Evolutionary conservation across 2,329 filamentous ascomycete species (phyloP).

Genomic region (Ophiosphaerella herpotricha): DNA sequence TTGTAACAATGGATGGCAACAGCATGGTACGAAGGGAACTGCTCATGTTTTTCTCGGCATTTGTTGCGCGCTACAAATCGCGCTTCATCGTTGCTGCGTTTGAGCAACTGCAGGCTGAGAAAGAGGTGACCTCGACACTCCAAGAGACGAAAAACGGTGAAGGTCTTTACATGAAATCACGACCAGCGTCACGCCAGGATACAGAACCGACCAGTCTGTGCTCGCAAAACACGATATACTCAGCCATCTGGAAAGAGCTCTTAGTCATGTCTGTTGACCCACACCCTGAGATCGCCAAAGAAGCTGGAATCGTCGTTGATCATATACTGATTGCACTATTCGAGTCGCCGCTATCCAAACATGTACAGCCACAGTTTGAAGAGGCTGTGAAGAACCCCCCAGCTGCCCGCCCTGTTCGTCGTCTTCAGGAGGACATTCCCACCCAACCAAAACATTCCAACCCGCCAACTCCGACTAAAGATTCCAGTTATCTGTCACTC

Average conservation of each 20-base stretch:
- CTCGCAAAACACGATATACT: conserved; percentile 88
- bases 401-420: conserved; percentile 53
- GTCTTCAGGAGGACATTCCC: conserved; percentile 33
- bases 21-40: conserved; percentile 93
- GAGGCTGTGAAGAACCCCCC: conserved; percentile 61
- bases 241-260: conserved; percentile 91
- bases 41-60: conserved; percentile 89
- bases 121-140: conserved; percentile 33
- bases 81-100: conserved; percentile 92
- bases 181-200: conserved; percentile 9
- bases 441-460: conserved; percentile 52
- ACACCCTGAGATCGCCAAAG: conserved; percentile 87
- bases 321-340: conserved; percentile 79
- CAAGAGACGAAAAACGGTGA: conserved; percentile 34
- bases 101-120: conserved; percentile 86
- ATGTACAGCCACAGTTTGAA: conserved; percentile 73
- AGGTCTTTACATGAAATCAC: conserved; percentile 36
- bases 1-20: conserved; percentile 93
- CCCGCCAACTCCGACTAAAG: conserved; percentile 55
- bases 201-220: conserved; percentile 23
- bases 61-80: conserved; percentile 85
- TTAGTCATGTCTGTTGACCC: conserved; percentile 91
- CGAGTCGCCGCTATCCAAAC: conserved; percentile 72
- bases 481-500: conserved; percentile 62
- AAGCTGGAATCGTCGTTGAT: conserved; percentile 84